Conservation (phyloP, 352 stramenopile species). For the Phytophthora pistaciae region DNA sequence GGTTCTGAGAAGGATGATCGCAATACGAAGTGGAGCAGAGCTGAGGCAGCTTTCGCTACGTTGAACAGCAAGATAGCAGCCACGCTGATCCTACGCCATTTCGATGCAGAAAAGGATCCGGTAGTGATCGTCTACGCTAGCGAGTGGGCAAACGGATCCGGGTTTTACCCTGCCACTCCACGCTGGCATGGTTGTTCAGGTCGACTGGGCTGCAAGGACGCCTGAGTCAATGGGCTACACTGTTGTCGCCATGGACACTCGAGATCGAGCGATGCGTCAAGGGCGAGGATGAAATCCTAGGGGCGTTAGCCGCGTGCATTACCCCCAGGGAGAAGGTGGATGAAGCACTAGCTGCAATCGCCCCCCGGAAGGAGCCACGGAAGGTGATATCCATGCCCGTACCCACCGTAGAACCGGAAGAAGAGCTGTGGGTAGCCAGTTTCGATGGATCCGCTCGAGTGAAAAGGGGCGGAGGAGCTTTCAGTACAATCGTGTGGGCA, state of each 20-base stretch:
- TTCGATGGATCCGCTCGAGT: slow-evolving; percentile 29
- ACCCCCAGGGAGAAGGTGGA: background rate
- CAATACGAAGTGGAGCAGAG: too few relatives aligned
- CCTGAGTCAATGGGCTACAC: background rate
- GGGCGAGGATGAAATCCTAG: slow-evolving; percentile 18
- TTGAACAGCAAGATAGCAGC: background rate
- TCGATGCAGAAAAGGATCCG: too few relatives aligned
- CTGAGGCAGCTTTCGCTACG: too few relatives aligned
- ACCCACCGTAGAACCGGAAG: background rate
- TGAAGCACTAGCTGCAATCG: background rate
- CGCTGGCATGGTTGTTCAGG: slow-evolving; percentile 13
- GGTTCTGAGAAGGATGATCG: too few relatives aligned
- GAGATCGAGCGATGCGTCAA: slow-evolving; percentile 5
- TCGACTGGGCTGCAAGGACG: background rate
- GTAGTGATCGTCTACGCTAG: too few relatives aligned
- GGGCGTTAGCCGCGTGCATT: background rate
- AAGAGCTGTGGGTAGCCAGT: slow-evolving; percentile 9
- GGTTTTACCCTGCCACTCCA: background rate
- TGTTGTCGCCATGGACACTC: background rate
- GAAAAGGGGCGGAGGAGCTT: slow-evolving; percentile 10
- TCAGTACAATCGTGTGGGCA: slow-evolving; percentile 21
- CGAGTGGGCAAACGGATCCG: too few relatives aligned
- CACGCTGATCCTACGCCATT: too few relatives aligned
- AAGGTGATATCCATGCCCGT: background rate
- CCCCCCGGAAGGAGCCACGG: background rate